Evolutionary conservation across 371 early-diverging fungal genomes (phyloP), one percentile per base, ranked within the genome.

Genomic region (Conidiobolus incongruus): DNA sequence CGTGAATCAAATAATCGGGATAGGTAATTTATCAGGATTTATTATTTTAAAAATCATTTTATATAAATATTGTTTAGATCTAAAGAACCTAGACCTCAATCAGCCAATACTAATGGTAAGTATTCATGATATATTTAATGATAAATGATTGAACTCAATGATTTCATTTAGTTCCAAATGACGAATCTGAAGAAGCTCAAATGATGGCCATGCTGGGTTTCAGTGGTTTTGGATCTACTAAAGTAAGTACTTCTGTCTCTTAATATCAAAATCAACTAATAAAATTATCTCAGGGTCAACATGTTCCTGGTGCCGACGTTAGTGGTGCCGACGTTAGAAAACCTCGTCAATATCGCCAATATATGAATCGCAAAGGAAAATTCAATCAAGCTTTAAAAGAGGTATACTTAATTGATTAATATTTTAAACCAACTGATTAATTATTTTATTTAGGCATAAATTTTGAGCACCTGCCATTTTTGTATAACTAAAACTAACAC

Each of bases 341-440:
- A 47, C 68, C 74, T 44, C 64, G 89, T 23, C 75, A 75, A 45
- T 88, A 86, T 56, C 70, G 90, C 12, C 93, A 92, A 56, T 92
- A 87, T 58, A 92, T 92, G 93, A 92, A 92, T 55, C 64, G 92
- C 33, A 67, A 77, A 34, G 82, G 89, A 30, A 90, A 90, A n/a
- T 88, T 88, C 55, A 91, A 91, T 49, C 52, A 78, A 19, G 52
- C 63, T 2, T 48, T 69, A 8, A 58, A 59, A 33, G 53, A 59
- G 3, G 49, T 45, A n/a, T n/a, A n/a, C n/a, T n/a, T n/a, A n/a
- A n/a, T n/a, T n/a, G n/a, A n/a, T n/a, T n/a, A n/a, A n/a, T n/a
- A n/a, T n/a, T n/a, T n/a, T n/a, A n/a, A n/a, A n/a, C n/a, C n/a
- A n/a, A n/a, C n/a, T n/a, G n/a, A n/a, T n/a, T n/a, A n/a, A n/a